Evolutionary conservation across 306 rosid species (phyloP).

Genomic region (Ochetophila trinervis): DNA sequence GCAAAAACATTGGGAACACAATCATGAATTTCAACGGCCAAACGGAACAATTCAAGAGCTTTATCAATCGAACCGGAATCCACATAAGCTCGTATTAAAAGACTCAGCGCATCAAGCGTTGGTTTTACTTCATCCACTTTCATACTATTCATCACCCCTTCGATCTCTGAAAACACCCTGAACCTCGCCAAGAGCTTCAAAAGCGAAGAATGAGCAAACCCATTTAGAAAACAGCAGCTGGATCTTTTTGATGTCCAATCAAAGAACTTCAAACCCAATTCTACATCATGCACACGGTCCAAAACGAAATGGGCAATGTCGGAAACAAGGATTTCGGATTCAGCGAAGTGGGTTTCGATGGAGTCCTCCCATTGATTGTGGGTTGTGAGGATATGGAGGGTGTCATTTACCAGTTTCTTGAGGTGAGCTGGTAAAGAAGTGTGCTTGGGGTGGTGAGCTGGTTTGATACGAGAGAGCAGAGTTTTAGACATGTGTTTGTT

Average conservation of each 20-base stretch:
- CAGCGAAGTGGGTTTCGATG: slow-evolving; percentile 49
- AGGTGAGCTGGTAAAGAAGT: slow-evolving; percentile 22
- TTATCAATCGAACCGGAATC: slow-evolving; percentile 55
- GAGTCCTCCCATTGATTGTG: slow-evolving; percentile 45
- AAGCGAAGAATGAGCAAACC: slow-evolving; percentile 57
- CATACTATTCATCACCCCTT: slow-evolving; percentile 42
- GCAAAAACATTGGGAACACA: slow-evolving; percentile 47
- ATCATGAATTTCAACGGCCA: slow-evolving; percentile 33
- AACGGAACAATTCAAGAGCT: slow-evolving; percentile 45
- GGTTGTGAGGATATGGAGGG: slow-evolving; percentile 55
- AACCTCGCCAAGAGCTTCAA: slow-evolving; percentile 58
- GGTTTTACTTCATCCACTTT: slow-evolving; percentile 38
- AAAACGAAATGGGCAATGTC: slow-evolving; percentile 75
- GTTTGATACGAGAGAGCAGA: slow-evolving; percentile 65
- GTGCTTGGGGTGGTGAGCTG: slow-evolving; percentile 33
- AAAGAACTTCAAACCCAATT: slow-evolving; percentile 65
- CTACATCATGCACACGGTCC: slow-evolving; percentile 52
- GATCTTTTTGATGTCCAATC: slow-evolving; percentile 59
- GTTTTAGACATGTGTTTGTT: slow-evolving; percentile 53
- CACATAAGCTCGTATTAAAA: slow-evolving; percentile 43
- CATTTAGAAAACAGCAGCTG: slow-evolving; percentile 41
- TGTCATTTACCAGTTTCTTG: slow-evolving; percentile 39
- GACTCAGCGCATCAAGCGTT: slow-evolving; percentile 48
- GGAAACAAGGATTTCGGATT: slow-evolving; percentile 45
- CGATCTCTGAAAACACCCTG: slow-evolving; percentile 52